Conservation (phyloP, 108 stramenopile genomes). For the Nitzschia sp. region DNA sequence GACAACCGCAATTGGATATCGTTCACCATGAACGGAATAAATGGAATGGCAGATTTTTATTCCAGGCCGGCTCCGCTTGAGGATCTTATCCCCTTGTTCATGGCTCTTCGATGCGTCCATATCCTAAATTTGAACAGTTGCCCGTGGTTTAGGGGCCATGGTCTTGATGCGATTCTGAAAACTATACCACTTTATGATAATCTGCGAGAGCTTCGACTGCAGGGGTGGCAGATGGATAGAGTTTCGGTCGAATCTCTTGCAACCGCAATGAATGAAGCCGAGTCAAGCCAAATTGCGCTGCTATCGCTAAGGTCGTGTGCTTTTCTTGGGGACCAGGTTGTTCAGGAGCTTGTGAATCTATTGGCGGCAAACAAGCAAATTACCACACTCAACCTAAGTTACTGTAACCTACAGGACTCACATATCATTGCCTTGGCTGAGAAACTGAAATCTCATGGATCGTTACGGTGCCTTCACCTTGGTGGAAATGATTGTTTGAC, state of each 20-base stretch:
- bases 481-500: conserved; percentile 27
- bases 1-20: conserved; percentile 25
- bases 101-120: conserved; percentile 7
- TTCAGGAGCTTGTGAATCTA: background rate
- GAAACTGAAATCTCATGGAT: background rate
- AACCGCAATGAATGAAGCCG: background rate
- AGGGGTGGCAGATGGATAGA: conserved; percentile 39
- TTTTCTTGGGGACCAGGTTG: conserved; percentile 23
- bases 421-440: conserved; percentile 20
- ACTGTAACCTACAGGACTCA: conserved; percentile 17
- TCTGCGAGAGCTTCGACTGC: conserved; percentile 17
- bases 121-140: conserved; percentile 23
- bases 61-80: conserved; percentile 13
- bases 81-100: conserved; percentile 8
- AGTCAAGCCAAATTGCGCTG: background rate
- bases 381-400: conserved; percentile 25
- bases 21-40: conserved; percentile 32
- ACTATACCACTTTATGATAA: conserved; percentile 4
- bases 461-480: conserved; percentile 9
- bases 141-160: conserved; percentile 20
- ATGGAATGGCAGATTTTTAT: conserved; percentile 17
- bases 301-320: conserved; percentile 25
- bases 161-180: conserved; percentile 26
- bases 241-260: conserved; percentile 9
- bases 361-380: conserved; percentile 1